Evolutionary conservation across 108 stramenopile genomes (phyloP).

Genomic region (Pseudonitzschia pungens): DNA sequence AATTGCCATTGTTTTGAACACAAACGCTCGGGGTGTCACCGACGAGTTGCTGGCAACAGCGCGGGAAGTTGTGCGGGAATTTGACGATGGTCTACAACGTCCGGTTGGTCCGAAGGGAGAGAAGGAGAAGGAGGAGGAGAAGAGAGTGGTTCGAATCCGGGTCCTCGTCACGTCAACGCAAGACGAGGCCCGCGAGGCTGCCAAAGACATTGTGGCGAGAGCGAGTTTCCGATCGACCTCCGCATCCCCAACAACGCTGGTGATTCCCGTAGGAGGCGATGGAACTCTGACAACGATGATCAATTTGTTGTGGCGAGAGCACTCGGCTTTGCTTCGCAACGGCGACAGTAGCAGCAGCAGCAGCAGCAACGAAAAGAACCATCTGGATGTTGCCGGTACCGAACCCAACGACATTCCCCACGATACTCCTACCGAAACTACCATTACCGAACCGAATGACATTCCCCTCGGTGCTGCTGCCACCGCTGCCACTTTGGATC

Average conservation of each 20-base stretch:
- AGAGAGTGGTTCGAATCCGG: conserved; percentile 4
- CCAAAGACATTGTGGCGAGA: neutral
- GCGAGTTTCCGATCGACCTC: neutral
- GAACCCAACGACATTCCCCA: no score
- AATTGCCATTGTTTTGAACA: conserved; percentile 55
- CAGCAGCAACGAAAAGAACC: conserved; percentile 2
- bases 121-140: no score
- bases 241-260: conserved; percentile 27
- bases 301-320: conserved; percentile 43
- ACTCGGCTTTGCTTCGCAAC: conserved; percentile 10
- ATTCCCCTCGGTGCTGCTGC: no score
- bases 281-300: conserved; percentile 65
- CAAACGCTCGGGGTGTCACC: conserved; percentile 59
- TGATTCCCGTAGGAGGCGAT: conserved; percentile 73
- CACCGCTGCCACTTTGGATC: neutral
- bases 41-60: conserved; percentile 22
- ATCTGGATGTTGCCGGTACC: conserved; percentile 8
- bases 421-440: no score
- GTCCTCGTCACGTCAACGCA: conserved; percentile 55
- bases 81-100: no score
- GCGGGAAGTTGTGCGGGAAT: neutral
- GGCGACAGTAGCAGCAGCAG: conserved; percentile 14
- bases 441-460: no score
- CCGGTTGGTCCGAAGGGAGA: no score
- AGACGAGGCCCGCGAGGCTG: conserved; percentile 49